These are phyloP conservation scores for Rhododendron molle DNA, from an alignment of 148 eudicot species.

Conservation along the genomic window DNA sequence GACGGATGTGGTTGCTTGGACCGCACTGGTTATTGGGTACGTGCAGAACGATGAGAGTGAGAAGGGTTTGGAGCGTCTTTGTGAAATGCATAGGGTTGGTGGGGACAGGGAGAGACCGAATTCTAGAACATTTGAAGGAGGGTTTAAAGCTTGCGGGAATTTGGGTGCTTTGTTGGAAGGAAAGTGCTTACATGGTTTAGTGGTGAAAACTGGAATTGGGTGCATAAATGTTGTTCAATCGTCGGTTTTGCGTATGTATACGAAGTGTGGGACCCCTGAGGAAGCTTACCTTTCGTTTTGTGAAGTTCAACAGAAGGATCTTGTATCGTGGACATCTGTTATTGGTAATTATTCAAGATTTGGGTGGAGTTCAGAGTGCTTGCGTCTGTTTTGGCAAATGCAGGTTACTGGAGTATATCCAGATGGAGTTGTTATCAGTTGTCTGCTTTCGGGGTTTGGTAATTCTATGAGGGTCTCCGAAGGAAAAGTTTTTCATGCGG, in stretches of 20 bases:
- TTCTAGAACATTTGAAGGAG: constrained; percentile 66
- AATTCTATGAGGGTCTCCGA: constrained; percentile 34
- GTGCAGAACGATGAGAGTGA: constrained; percentile 60
- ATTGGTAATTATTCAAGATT: constrained; percentile 50
- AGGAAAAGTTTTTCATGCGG: constrained; percentile 65
- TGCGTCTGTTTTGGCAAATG: constrained; percentile 46
- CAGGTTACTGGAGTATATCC: constrained; percentile 36
- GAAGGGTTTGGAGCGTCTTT: constrained; percentile 48
- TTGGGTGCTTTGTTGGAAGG: constrained; percentile 49
- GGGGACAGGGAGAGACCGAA: constrained; percentile 46
- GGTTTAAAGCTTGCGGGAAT: constrained; percentile 66
- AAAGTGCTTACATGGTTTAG: constrained; percentile 56
- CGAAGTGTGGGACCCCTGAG: constrained; percentile 45
- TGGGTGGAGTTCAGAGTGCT: constrained; percentile 32
- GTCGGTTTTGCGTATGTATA: constrained; percentile 59
- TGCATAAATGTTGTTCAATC: constrained; percentile 36
- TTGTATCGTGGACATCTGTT: constrained; percentile 60
- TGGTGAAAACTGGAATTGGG: constrained; percentile 47
- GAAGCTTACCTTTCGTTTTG: constrained; percentile 43
- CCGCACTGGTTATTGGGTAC: constrained; percentile 65
- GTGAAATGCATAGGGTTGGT: constrained; percentile 49
- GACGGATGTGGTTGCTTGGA: constrained; percentile 59
- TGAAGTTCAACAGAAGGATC: constrained; percentile 48
- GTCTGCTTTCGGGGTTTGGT: constrained; percentile 47
- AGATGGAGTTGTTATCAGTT: constrained; percentile 54